These are phyloP conservation scores for Pyrrhoderma lamaoense DNA, from an alignment of 1,284 basidiomycete genomes.

Conservation along the genomic window DNA sequence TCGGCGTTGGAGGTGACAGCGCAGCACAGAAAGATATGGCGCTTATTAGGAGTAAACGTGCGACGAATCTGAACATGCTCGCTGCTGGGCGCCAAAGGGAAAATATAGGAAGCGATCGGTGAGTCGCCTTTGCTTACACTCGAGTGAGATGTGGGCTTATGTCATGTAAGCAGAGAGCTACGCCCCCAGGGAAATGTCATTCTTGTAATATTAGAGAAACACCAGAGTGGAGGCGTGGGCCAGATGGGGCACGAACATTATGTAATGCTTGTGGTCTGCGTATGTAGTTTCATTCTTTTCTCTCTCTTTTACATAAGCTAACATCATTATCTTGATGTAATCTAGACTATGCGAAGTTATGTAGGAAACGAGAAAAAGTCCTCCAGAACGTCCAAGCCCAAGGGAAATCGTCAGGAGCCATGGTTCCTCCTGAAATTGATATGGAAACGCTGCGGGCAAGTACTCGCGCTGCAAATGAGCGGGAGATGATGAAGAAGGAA, in stretches of 20 bases:
- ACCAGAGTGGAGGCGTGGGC: slow-evolving; percentile 76
- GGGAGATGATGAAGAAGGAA: slow-evolving; percentile 18
- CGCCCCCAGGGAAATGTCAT: slow-evolving; percentile 75
- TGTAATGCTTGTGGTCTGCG: slow-evolving; percentile 79
- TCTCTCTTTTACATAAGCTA: not conserved
- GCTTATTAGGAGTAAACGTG: slow-evolving; percentile 67
- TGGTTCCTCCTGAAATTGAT: slow-evolving; percentile 46
- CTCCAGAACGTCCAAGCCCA: no score
- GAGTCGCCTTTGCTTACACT: slow-evolving; percentile 31
- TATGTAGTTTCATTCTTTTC: slow-evolving; percentile 35
- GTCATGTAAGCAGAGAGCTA: slow-evolving; percentile 49
- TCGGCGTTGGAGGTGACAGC: slow-evolving; percentile 32
- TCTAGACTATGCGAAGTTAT: slow-evolving; percentile 69
- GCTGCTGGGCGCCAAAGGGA: slow-evolving; percentile 42
- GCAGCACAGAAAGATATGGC: slow-evolving; percentile 77
- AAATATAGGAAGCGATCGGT: slow-evolving; percentile 78
- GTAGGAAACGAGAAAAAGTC: slow-evolving; percentile 64
- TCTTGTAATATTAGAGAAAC: slow-evolving; percentile 79
- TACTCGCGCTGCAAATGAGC: slow-evolving; percentile 43
- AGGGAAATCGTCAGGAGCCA: no score
- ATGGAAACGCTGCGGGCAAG: slow-evolving; percentile 67
- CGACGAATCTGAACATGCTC: slow-evolving; percentile 40
- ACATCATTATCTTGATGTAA: not conserved
- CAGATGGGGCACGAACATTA: slow-evolving; percentile 70
- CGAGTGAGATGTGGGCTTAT: not conserved